phyloP scores from a whole-genome alignment of 129 eudicot species.

The Chrysanthemum makinoi region DNA sequence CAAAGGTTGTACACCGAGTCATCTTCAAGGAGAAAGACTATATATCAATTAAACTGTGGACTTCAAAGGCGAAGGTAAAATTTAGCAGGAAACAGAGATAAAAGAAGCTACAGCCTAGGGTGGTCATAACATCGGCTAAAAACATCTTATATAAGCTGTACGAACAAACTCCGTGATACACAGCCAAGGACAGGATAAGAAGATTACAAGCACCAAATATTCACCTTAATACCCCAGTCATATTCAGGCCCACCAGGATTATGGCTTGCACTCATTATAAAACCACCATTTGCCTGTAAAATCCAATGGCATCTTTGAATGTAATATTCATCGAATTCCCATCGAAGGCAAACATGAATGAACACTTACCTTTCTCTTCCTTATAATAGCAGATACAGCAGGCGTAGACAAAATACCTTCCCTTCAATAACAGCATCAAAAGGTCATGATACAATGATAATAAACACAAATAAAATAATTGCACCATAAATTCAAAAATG shows the following conservation, averaged over 20 bases:
- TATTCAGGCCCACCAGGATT: slow-evolving; percentile 99
- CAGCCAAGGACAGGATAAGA: neutral
- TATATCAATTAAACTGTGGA: neutral
- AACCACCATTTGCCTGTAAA: slow-evolving; percentile 96
- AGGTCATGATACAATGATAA: slow-evolving; percentile 29
- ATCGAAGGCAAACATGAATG: slow-evolving; percentile 3
- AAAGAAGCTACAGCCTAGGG: slow-evolving; percentile 1
- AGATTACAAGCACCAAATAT: slow-evolving; percentile 13
- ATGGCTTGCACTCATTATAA: slow-evolving; percentile 99
- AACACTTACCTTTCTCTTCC: slow-evolving; percentile 33
- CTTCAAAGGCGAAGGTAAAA: neutral
- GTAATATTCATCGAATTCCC: slow-evolving; percentile 3
- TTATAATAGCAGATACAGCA: slow-evolving; percentile 87
- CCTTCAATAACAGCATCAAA: slow-evolving; percentile 50
- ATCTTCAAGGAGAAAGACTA: slow-evolving; percentile 13
- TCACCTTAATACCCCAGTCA: slow-evolving; percentile 99
- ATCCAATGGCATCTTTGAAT: neutral
- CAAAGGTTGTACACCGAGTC: neutral
- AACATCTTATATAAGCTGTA: neutral
- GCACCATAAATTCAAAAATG: neutral
- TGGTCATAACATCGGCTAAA: neutral
- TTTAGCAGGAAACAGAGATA: neutral
- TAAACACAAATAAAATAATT: neutral
- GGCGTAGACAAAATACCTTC: slow-evolving; percentile 98
- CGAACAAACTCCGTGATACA: neutral